Base-by-base conservation (phyloP, 768 basidiomycete genomes). In the Mycena latifolia region DNA sequence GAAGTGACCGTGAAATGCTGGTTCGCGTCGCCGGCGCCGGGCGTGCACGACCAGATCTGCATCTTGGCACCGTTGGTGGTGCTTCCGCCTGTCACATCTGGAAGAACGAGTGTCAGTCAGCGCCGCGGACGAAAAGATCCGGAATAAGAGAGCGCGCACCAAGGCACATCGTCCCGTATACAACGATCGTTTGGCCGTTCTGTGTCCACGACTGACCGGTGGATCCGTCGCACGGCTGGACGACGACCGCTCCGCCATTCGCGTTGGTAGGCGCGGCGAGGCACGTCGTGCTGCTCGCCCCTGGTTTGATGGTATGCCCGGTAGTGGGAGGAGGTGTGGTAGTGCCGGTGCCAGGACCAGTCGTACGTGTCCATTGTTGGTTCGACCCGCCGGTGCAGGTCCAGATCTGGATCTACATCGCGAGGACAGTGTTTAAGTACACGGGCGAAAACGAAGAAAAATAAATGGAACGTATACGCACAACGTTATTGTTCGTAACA, bases 11-110 rank as follows among this genome's bases (percentile, higher is more conserved):
- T 66, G 56, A 65, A 72, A 20, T 65, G 66, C 45, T 73, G 72
- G 47, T 61, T 55, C 28, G 59, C 53, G 62, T 64, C 55, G n/a
- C 66, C 70, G 28, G 51, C 35, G 9, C 63, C 63, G 10, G 63
- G 55, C 1, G 63, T 60, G 60, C 73, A 74, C 27, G 65, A 45
- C 71, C 71, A 75, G 47, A 74, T 68, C 60, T 75, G 74, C 35
- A 73, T 59, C 56, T 74, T 74, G 22, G 63, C 69, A 12, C 74
- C 74, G 41, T 72, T 66, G 28, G 50, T 62, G 46, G 65, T 71
- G n/a, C 37, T 55, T 20, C 74, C 73, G 39, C 63, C 53, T 4
- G 61, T 69, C 52, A 73, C 69, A 46, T 74, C 60, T 61, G 15
- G 33, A 2, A n/a, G 31, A 28, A 46, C 35, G 22, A 46, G 25